These are phyloP conservation scores for Pisolithus albus DNA, from an alignment of 768 basidiomycete species.

Conservation along the genomic window DNA sequence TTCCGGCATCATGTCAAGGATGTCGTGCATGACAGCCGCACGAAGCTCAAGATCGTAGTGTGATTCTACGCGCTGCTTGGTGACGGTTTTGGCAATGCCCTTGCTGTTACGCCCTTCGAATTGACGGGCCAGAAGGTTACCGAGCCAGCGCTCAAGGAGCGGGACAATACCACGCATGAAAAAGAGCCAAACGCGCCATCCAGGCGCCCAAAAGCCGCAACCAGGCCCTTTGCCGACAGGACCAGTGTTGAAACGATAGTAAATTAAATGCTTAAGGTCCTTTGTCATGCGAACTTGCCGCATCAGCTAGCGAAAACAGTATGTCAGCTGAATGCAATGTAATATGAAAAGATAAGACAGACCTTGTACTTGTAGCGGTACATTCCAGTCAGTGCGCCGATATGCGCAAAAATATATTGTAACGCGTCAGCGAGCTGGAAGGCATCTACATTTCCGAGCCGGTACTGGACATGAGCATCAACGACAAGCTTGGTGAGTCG, in stretches of 20 bases:
- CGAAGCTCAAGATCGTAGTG: constrained; percentile 97
- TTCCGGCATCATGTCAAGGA: constrained; percentile 99
- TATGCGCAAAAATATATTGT: constrained; percentile 96
- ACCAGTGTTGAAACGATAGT: constrained; percentile 99
- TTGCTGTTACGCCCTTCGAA: constrained; percentile 98
- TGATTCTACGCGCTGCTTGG: constrained; percentile 98
- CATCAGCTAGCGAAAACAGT: constrained; percentile 61
- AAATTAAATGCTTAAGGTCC: constrained; percentile 96
- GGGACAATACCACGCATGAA: constrained; percentile 99
- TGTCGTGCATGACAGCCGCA: constrained; percentile 99
- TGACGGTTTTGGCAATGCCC: constrained; percentile 95
- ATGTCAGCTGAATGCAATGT: constrained; percentile 2
- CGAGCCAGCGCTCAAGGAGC: constrained; percentile 94
- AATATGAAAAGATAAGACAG: constrained; percentile 10
- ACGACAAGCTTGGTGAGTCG: constrained; percentile 98
- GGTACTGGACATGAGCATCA: constrained; percentile 97
- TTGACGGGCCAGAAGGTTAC: constrained; percentile 94
- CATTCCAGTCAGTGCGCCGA: constrained; percentile 98
- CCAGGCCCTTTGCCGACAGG: constrained; percentile 99
- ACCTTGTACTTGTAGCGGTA: constrained; percentile 99
- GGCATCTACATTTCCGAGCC: constrained; percentile 96
- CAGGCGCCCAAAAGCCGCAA: constrained; percentile 99
- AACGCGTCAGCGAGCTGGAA: constrained; percentile 98
- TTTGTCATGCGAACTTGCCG: constrained; percentile 99
- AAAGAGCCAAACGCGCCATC: constrained; percentile 99